Evolutionary conservation across 768 basidiomycete species (phyloP), one percentile per base, ranked within the genome.

Genomic region (Mrakia hoshinonis): DNA sequence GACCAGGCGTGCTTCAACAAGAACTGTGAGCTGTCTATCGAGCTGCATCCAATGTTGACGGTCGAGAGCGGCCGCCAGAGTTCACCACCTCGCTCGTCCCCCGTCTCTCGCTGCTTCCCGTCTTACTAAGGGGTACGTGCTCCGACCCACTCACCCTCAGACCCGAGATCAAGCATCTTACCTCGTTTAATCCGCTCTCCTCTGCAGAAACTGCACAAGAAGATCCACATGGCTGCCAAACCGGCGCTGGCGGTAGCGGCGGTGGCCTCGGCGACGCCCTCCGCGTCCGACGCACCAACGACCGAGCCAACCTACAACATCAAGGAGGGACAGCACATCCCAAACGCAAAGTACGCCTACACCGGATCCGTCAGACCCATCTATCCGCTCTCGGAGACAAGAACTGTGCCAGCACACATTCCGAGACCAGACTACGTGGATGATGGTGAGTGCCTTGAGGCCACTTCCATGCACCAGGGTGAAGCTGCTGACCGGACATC

Each of bases 1-100:
- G 87, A 87, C 31, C 95, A 98, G 80, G 91, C 90, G 62, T 98
- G 95, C 81, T 97, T 97, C 85, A 97, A 96, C 81, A 85, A 87
- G 60, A 88, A 85, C 79, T 98, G 95, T 94, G 79, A 83, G 92
- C 72, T 29, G n/a, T n/a, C n/a, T n/a, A 9, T 22, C 34, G 22
- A 22, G n/a, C n/a, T 48, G 7, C 39, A 55, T 47, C 12, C n/a
- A 36, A 5, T 48, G 26, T 31, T 24, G 24, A 7, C 13, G 0
- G 36, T 12, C 20, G 46, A 9, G 1, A n/a, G 10, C n/a, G n/a
- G n/a, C n/a, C n/a, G n/a, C n/a, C 48, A 12, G 46, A 38, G 24
- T 52, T 46, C 24, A 13, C 22, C 51, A 66, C 18, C 9, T 46
- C 34, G 11, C 36, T 31, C 58, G n/a, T 63, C 36, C 58, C 83